Percentiles rank a stretch among this genome's conserved stretches.
phyloP scores from a whole-genome alignment of 208 protist genomes.

The Angomonas deanei region DNA sequence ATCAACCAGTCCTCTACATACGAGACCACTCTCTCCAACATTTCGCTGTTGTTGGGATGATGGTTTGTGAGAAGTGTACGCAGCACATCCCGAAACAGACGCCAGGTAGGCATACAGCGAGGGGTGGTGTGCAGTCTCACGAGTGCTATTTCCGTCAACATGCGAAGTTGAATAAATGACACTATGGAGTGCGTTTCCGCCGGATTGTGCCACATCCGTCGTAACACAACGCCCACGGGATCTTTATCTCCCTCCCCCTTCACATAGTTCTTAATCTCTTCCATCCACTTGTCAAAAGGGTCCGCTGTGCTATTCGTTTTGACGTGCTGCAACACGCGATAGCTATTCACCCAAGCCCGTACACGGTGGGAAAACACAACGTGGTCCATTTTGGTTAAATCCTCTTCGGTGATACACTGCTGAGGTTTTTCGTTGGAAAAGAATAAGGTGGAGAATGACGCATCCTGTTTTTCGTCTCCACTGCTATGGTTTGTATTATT shows the following conservation, averaged over 20 bases:
- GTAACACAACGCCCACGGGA: too few species aligned
- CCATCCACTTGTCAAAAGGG: too few species aligned
- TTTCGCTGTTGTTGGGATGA: background rate
- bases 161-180: too few species aligned
- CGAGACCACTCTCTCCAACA: conserved; percentile 6
- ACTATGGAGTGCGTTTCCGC: too few species aligned
- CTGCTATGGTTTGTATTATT: too few species aligned
- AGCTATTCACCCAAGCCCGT: background rate
- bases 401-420: background rate
- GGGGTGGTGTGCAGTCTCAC: conserved; percentile 31
- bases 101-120: conserved; percentile 54
- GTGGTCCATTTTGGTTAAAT: background rate
- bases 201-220: too few species aligned
- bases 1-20: conserved; percentile 24
- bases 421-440: background rate
- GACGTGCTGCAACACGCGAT: background rate
- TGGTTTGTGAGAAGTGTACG: background rate
- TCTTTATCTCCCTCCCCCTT: background rate
- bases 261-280: background rate
- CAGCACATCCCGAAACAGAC: conserved; percentile 21
- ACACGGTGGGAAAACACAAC: background rate
- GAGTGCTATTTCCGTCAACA: conserved; percentile 38
- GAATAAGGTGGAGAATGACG: too few species aligned
- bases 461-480: too few species aligned
- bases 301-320: too few species aligned